Evolutionary conservation across 1,284 basidiomycete genomes (phyloP).

Genomic region (Leccinum ponderosum): DNA sequence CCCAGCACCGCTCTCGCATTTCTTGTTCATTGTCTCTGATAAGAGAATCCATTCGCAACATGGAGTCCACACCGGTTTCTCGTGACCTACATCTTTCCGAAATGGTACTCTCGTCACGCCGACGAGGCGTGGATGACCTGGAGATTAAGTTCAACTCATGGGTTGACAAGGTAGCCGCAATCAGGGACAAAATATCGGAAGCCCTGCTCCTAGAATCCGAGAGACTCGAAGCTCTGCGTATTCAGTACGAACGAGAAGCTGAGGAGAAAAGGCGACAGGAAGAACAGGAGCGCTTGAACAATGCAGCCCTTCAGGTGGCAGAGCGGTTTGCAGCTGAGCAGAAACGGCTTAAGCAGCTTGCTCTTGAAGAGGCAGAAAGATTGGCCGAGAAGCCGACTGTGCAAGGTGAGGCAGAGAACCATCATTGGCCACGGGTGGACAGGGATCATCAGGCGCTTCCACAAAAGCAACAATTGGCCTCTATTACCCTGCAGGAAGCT

Average conservation of each 20-base stretch:
- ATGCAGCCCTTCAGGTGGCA: slow-evolving; percentile 23
- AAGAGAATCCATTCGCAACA: slow-evolving; percentile 49
- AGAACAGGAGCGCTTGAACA: slow-evolving; percentile 29
- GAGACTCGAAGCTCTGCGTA: slow-evolving; percentile 32
- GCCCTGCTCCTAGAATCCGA: slow-evolving; percentile 37
- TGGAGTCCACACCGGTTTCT: slow-evolving; percentile 46
- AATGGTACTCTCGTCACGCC: slow-evolving; percentile 46
- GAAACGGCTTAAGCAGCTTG: slow-evolving; percentile 26
- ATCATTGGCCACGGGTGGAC: slow-evolving; percentile 29
- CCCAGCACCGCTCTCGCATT: slow-evolving; percentile 40
- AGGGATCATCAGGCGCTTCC: slow-evolving; percentile 26
- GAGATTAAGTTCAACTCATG: slow-evolving; percentile 51
- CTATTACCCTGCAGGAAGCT: slow-evolving; percentile 21
- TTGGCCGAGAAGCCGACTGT: slow-evolving; percentile 26
- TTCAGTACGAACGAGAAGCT: slow-evolving; percentile 24
- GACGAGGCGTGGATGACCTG: slow-evolving; percentile 47
- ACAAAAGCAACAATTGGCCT: slow-evolving; percentile 25
- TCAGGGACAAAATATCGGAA: slow-evolving; percentile 40
- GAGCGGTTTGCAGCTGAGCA: slow-evolving; percentile 26
- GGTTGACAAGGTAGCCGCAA: slow-evolving; percentile 42
- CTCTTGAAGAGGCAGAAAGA: slow-evolving; percentile 28
- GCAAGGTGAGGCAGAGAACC: slow-evolving; percentile 14
- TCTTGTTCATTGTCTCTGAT: slow-evolving; percentile 51
- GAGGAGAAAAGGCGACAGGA: slow-evolving; percentile 35
- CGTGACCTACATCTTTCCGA: slow-evolving; percentile 45